These are phyloP conservation scores for Barbatosphaeria neglecta DNA, from an alignment of 495 filamentous ascomycete genomes.

Conservation along the genomic window DNA sequence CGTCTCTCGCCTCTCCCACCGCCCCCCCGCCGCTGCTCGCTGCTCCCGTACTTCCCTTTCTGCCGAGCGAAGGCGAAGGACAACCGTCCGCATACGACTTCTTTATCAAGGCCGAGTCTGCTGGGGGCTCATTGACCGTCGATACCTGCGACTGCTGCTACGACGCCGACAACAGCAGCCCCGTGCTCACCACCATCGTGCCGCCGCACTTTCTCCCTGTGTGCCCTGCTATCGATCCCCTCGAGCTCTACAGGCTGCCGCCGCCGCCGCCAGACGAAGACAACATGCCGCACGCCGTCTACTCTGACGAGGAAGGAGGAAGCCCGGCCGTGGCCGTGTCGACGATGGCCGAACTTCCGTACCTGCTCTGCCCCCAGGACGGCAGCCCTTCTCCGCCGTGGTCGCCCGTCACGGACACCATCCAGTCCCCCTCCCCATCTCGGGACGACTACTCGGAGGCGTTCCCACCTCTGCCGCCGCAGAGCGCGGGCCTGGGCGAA, in stretches of 20 bases:
- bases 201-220: constrained; percentile 1
- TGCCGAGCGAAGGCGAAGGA: too few species aligned
- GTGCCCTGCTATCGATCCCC: constrained; percentile 20
- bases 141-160: too few species aligned
- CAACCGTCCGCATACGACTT: too few species aligned
- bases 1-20: too few species aligned
- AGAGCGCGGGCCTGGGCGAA: background rate
- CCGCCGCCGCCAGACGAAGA: background rate
- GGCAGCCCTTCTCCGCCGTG: background rate
- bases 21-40: too few species aligned
- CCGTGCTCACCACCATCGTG: constrained; percentile 2
- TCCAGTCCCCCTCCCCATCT: too few species aligned
- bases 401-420: background rate
- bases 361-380: too few species aligned
- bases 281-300: background rate
- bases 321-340: background rate
- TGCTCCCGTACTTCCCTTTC: too few species aligned
- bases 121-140: too few species aligned
- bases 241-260: constrained; percentile 8
- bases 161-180: background rate
- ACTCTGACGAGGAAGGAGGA: background rate
- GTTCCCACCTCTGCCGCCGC: constrained; percentile 4
- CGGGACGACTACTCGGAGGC: constrained; percentile 1
- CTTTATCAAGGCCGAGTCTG: too few species aligned
- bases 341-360: too few species aligned